Evolutionary conservation across 2,329 filamentous ascomycete species (phyloP).

Genomic region (Fusarium mexicanum): DNA sequence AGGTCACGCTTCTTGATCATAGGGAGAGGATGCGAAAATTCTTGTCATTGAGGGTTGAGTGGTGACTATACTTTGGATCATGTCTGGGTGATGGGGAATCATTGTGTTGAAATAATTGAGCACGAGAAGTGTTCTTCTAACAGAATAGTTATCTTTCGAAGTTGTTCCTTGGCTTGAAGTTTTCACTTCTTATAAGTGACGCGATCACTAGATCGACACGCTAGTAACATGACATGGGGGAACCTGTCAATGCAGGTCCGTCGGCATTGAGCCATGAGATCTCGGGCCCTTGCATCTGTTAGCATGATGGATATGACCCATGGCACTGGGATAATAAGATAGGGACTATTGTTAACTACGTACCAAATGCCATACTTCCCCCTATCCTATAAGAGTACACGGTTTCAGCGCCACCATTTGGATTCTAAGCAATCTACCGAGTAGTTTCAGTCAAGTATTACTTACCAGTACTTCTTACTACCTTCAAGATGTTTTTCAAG

Average conservation of each 20-base stretch:
- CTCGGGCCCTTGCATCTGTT: neutral
- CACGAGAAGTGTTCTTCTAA: neutral
- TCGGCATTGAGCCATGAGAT: neutral
- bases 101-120: neutral
- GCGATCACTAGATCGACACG: neutral
- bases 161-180: neutral
- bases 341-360: neutral
- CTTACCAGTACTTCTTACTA: neutral
- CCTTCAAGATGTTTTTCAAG: constrained; percentile 9
- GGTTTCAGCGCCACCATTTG: neutral
- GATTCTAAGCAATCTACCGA: neutral
- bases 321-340: neutral
- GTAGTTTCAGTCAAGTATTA: neutral
- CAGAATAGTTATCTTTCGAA: fast-evolving
- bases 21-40: neutral
- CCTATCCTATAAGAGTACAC: neutral
- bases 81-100: no score
- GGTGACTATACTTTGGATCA: neutral
- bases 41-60: neutral
- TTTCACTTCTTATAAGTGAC: neutral
- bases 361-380: neutral
- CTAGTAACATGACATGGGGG: neutral
- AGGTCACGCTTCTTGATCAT: constrained; percentile 8
- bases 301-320: neutral
- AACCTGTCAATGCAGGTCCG: neutral